These are phyloP conservation scores for Penicillium tannophilum DNA, from an alignment of 495 filamentous ascomycete species.

Conservation along the genomic window DNA sequence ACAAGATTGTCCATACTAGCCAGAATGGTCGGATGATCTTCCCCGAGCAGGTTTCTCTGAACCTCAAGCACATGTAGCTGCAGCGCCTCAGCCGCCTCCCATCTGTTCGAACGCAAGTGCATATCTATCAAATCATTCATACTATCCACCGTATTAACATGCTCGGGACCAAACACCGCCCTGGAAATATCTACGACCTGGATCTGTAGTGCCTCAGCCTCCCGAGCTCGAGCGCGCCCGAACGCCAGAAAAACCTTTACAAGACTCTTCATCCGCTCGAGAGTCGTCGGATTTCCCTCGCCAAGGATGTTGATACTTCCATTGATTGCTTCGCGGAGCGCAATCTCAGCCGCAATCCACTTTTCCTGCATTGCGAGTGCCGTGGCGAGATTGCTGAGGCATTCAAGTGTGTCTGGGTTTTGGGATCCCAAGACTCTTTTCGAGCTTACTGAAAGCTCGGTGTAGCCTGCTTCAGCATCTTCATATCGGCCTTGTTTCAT, in stretches of 20 bases:
- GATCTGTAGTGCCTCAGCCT: not conserved
- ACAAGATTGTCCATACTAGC: slow-evolving; percentile 6
- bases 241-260: not conserved
- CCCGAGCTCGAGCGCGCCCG: not conserved
- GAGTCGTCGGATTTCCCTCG: not conserved
- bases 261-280: not conserved
- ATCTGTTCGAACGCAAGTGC: not conserved
- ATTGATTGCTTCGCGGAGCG: not conserved
- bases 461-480: not conserved
- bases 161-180: not conserved
- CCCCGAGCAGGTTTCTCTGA: not conserved
- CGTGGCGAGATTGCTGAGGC: not conserved
- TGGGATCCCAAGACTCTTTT: not conserved
- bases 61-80: slow-evolving; percentile 1
- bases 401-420: not conserved
- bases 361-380: not conserved
- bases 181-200: slow-evolving; percentile 1
- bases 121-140: slow-evolving; percentile 2
- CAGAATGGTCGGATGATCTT: not conserved
- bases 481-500: not conserved
- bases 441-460: not conserved
- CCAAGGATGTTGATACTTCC: not conserved
- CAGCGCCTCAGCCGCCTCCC: slow-evolving; percentile 1
- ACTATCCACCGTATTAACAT: not conserved
- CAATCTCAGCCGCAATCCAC: not conserved